phyloP scores from a whole-genome alignment of 2,329 filamentous ascomycete genomes.

The Coniosporium tulheliwenetii region DNA sequence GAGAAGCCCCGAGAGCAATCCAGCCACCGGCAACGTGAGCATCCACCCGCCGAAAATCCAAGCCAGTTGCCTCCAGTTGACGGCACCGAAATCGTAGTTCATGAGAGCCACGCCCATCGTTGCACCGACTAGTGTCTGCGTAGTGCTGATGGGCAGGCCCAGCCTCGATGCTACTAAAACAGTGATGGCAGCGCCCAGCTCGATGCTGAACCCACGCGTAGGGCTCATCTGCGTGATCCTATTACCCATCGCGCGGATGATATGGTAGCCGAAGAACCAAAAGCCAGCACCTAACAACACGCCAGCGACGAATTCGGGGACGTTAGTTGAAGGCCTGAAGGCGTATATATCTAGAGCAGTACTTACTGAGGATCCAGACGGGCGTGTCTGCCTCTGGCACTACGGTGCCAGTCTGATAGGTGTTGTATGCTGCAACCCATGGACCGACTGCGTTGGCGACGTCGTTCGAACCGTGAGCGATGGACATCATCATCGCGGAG shows the following conservation, averaged over 20 bases:
- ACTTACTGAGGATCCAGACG: constrained; percentile 25
- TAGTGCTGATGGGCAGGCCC: constrained; percentile 47
- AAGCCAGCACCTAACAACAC: constrained; percentile 26
- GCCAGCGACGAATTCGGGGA: too few relatives aligned
- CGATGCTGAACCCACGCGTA: constrained; percentile 43
- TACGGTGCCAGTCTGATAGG: constrained; percentile 37
- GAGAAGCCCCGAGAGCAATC: constrained; percentile 40
- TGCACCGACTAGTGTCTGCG: constrained; percentile 47
- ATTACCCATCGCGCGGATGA: constrained; percentile 49
- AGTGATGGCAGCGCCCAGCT: constrained; percentile 45
- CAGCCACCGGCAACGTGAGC: constrained; percentile 42
- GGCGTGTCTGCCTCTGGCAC: constrained; percentile 35
- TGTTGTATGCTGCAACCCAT: constrained; percentile 45
- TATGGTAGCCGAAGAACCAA: constrained; percentile 49
- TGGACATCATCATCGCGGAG: constrained; percentile 57
- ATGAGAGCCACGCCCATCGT: constrained; percentile 48
- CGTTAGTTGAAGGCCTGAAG: too few relatives aligned
- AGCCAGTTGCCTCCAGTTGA: constrained; percentile 47
- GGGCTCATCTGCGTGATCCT: constrained; percentile 46
- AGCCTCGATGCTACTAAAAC: constrained; percentile 49
- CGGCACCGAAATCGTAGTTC: constrained; percentile 40
- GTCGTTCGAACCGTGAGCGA: constrained; percentile 56
- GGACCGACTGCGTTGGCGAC: constrained; percentile 48
- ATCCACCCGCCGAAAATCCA: constrained; percentile 47
- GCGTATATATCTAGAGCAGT: constrained; percentile 21